Evolutionary conservation across 2,329 filamentous ascomycete species (phyloP).

Genomic region (Colletotrichum phormii): DNA sequence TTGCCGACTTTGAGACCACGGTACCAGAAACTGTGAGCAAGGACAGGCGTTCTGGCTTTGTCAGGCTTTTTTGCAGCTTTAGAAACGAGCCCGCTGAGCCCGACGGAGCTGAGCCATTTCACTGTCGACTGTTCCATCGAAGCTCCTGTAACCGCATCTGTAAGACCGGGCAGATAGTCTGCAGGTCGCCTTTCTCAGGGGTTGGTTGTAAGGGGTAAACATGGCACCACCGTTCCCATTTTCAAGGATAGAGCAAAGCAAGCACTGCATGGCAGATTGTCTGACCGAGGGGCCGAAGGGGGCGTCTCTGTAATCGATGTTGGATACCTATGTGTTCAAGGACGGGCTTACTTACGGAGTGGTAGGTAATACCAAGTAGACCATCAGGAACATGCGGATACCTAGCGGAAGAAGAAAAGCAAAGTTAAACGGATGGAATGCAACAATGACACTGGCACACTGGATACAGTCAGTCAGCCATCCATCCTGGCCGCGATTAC

Average conservation of each 20-base stretch:
- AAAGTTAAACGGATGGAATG: conserved; percentile 27
- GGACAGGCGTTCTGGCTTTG: background rate
- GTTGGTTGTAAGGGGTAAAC: background rate
- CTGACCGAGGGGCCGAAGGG: background rate
- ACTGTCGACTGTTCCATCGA: background rate
- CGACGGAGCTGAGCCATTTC: background rate
- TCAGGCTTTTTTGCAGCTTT: conserved; percentile 12
- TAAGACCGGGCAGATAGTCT: background rate
- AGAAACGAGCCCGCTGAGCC: background rate
- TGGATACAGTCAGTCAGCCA: background rate
- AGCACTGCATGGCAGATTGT: background rate
- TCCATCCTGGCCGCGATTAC: conserved; percentile 4
- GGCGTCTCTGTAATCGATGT: background rate
- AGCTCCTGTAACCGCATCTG: background rate
- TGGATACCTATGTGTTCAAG: background rate
- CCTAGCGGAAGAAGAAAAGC: background rate
- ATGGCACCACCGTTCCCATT: background rate
- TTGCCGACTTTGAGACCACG: background rate
- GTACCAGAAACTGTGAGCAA: background rate
- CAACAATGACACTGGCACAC: conserved; percentile 5
- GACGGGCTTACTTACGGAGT: background rate
- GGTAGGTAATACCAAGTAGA: background rate
- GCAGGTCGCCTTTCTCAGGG: background rate
- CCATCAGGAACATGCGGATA: background rate
- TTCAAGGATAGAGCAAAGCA: background rate